A percentile compares a stretch with the other conserved stretches of the same genome.
These are phyloP conservation scores for Dipteronia sinensis DNA, from an alignment of 345 rosid species.

Conservation along the genomic window DNA sequence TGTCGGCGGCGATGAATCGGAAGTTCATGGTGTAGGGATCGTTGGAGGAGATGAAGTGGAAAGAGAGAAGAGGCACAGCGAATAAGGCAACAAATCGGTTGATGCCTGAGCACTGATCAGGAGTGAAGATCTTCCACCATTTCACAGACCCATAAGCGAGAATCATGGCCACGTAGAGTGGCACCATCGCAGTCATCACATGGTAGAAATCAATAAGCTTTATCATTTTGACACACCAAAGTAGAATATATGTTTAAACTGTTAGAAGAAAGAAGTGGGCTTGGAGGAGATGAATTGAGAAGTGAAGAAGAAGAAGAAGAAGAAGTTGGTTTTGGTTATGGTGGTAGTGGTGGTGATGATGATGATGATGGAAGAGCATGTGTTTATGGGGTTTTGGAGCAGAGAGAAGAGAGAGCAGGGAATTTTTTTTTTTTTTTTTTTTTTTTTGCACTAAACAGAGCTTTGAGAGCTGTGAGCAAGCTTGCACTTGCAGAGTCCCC, in stretches of 20 bases:
- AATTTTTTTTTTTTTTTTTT: slow-evolving; percentile 16
- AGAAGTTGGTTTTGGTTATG: slow-evolving; percentile 4
- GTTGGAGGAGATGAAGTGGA: slow-evolving; percentile 78
- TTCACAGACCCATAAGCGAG: slow-evolving; percentile 95
- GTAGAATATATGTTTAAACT: background rate
- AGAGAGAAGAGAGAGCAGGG: slow-evolving; percentile 23
- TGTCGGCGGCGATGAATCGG: slow-evolving; percentile 72
- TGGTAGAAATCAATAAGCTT: slow-evolving; percentile 78
- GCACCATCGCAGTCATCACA: slow-evolving; percentile 98
- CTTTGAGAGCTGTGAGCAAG: slow-evolving; percentile 63
- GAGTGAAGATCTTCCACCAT: slow-evolving; percentile 99
- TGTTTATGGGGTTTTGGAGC: slow-evolving; percentile 43
- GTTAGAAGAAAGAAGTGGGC: slow-evolving; percentile 4
- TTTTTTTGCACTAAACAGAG: slow-evolving; percentile 31
- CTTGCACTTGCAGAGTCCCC: slow-evolving; percentile 54
- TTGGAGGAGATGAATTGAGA: slow-evolving; percentile 2
- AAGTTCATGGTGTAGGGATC: slow-evolving; percentile 69
- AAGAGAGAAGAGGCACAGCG: slow-evolving; percentile 97
- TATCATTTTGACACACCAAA: slow-evolving; percentile 55
- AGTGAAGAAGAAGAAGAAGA: slow-evolving; percentile 6
- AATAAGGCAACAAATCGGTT: slow-evolving; percentile 97
- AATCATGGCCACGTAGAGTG: slow-evolving; percentile 97
- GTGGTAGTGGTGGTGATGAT: slow-evolving; percentile 25
- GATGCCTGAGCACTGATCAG: slow-evolving; percentile 97
- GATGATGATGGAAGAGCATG: slow-evolving; percentile 33